Base-by-base conservation (phyloP, 2,329 filamentous ascomycete genomes). In the Pseudogymnoascus sp. region DNA sequence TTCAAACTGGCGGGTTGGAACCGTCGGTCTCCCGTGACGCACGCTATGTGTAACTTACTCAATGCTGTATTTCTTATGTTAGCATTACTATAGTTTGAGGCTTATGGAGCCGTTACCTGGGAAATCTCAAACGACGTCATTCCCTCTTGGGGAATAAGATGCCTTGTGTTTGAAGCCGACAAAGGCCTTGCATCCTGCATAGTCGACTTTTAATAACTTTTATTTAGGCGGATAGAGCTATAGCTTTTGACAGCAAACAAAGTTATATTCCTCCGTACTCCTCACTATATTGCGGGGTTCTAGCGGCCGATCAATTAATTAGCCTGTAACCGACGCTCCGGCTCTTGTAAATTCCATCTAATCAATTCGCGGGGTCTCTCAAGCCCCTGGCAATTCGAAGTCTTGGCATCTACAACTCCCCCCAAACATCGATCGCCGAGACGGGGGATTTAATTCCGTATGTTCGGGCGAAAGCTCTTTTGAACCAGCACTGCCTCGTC, bases 361-460 rank as follows among this genome's bases (percentile, higher is more conserved):
- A 53, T 53, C 46, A 53, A 31, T 5, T n/a, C 3, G 25, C 14
- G 25, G 25, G 46, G 5, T 2, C 46, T 53, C 14, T 9, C n/a
- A 53, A 12, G 7, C 25, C 46, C 46, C 46, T 53, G 46, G 25
- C 21, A 53, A 53, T 53, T 12, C 25, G 8, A 31, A 2, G n/a
- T 16, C 25, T 53, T 31, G 25, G 46, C n/a, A 53, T 31, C 46
- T n/a, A 8, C n/a, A 53, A 53, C 8, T 18, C 14, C 25, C 46
- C 14, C 18, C 25, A 11, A 31, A 53, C 46, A 31, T 16, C 14
- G n/a, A 8, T 18, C 25, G 46, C 25, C 46, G 25, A 53, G 46
- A 53, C 46, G 46, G 46, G 46, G 9, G 14, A 53, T 53, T 53
- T 53, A 53, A 53, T 53, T 53, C 46, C 46, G 46, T 53, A 53